Base-by-base conservation (phyloP, 768 basidiomycete genomes). In the Steccherinum ochraceum region DNA sequence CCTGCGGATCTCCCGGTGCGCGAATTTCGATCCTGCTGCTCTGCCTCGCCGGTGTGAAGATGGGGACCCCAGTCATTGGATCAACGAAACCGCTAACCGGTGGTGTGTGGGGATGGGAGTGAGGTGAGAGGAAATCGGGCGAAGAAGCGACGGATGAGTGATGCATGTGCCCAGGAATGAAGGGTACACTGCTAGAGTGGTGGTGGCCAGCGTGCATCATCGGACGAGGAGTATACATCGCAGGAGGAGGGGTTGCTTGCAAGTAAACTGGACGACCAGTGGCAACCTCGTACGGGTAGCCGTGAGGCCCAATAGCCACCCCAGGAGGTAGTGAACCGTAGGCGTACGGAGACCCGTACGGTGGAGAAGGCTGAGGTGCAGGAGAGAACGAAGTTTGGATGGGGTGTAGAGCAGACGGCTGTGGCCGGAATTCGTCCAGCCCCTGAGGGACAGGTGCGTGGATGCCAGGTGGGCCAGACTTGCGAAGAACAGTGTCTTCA, bases 201-300 rank as follows among this genome's bases (percentile, higher is more conserved):
- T 71, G 66, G 61, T 77, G 70, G 64, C 80, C 77, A 12, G 76
- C 69, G 52, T 78, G 80, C 57, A 84, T 74, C 50, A 81, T 61
- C 13, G 85, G 83, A n/a, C 79, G 82, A 46, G 83, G 82, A 45
- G 80, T 81, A 61, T 80, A 86, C 71, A 86, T 75, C 24, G 75
- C 72, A 2, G 75, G 72, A 18, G 80, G 77, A 12, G 76, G 72
- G n/a, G 75, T 56, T 2, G 65, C 67, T 54, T 82, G 78, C 24
- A 91, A 72, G 58, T 84, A 85, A 26, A 92, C 83, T 11, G 87
- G 79, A 35, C 86, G 87, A 39, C 90, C 90, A 3, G 87, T 90
- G 12, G 87, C 81, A 47, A 90, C 62, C 65, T 92, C 89, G 61
- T 84, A 91, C n/a, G 87, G 74, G 69, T 89, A 75, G 25, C 89